phyloP scores from a whole-genome alignment of 1,139 yeast species.

The Blastobotrys arbuscula region DNA sequence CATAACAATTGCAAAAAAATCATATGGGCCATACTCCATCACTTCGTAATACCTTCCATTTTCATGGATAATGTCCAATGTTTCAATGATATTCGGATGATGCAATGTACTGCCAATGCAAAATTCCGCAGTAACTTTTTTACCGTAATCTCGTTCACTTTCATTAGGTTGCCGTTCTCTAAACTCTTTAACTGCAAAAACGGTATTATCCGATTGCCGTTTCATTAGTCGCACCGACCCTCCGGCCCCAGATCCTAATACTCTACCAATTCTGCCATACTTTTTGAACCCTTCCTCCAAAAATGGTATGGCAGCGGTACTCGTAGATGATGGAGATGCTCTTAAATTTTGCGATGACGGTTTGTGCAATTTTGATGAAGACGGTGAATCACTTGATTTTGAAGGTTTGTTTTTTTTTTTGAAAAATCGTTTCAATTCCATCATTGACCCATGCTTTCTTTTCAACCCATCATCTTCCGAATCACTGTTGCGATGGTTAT shows the following conservation, averaged over 20 bases:
- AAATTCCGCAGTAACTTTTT: conserved; percentile 94
- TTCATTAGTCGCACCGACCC: conserved; percentile 87
- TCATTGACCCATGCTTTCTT: conserved; percentile 32
- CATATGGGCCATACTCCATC: conserved; percentile 97
- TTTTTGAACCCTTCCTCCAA: conserved; percentile 49
- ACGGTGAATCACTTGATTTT: conserved; percentile 4
- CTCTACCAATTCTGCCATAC: conserved; percentile 85
- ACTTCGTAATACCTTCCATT: conserved; percentile 84
- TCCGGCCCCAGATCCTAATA: conserved; percentile 96
- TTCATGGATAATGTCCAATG: conserved; percentile 86
- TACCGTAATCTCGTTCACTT: conserved; percentile 80
- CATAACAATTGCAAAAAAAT: conserved; percentile 96
- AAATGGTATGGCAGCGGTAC: conserved; percentile 32
- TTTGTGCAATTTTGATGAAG: conserved; percentile 3
- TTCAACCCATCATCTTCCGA: conserved; percentile 13
- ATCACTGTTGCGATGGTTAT: conserved; percentile 11
- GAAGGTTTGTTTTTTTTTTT: conserved; percentile 19
- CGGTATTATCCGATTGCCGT: conserved; percentile 72
- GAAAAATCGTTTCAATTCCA: conserved; percentile 38
- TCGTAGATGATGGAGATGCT: conserved; percentile 1
- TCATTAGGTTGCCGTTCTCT: conserved; percentile 82
- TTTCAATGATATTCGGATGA: conserved; percentile 90
- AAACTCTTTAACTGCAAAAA: conserved; percentile 96
- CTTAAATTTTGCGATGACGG: neutral
- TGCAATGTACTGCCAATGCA: conserved; percentile 94